Evolutionary conservation across 2,329 filamentous ascomycete genomes (phyloP).

Genomic region (Fusarium acutatum): DNA sequence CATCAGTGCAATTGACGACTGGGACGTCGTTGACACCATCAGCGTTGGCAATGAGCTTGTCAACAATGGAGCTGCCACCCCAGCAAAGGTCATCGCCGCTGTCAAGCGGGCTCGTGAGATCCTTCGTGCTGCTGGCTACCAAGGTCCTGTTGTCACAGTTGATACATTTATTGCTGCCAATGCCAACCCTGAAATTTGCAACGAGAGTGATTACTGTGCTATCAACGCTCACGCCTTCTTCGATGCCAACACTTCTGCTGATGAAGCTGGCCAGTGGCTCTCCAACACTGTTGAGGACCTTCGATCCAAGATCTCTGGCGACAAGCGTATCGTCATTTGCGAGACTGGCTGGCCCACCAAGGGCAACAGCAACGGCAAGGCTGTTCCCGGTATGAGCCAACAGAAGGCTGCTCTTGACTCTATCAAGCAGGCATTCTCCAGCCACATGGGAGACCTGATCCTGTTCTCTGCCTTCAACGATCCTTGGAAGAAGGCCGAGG

Average conservation of each 20-base stretch:
- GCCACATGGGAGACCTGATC: conserved; percentile 63
- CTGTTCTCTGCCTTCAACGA: conserved; percentile 85
- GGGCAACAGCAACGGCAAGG: conserved; percentile 70
- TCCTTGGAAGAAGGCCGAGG: conserved; percentile 75
- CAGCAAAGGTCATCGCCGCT: conserved; percentile 63
- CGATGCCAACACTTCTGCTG: conserved; percentile 68
- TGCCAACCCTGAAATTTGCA: conserved; percentile 73
- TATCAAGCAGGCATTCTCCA: conserved; percentile 67
- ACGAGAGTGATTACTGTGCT: conserved; percentile 79
- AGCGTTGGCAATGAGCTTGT: conserved; percentile 85
- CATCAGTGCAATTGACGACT: conserved; percentile 68
- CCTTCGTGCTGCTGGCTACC: conserved; percentile 71
- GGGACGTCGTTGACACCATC: conserved; percentile 75
- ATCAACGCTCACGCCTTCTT: conserved; percentile 89
- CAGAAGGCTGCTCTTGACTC: conserved; percentile 73
- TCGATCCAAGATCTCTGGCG: conserved; percentile 51
- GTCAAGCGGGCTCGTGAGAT: conserved; percentile 64
- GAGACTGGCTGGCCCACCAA: conserved; percentile 86
- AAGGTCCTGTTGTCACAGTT: conserved; percentile 78
- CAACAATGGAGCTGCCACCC: conserved; percentile 66
- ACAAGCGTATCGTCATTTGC: conserved; percentile 75
- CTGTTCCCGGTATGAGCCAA: conserved; percentile 73
- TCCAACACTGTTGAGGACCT: conserved; percentile 60
- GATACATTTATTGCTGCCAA: conserved; percentile 79
- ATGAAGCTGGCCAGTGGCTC: conserved; percentile 73